Evolutionary conservation across 2,329 filamentous ascomycete species (phyloP).

Genomic region (Monosporascus sp.): DNA sequence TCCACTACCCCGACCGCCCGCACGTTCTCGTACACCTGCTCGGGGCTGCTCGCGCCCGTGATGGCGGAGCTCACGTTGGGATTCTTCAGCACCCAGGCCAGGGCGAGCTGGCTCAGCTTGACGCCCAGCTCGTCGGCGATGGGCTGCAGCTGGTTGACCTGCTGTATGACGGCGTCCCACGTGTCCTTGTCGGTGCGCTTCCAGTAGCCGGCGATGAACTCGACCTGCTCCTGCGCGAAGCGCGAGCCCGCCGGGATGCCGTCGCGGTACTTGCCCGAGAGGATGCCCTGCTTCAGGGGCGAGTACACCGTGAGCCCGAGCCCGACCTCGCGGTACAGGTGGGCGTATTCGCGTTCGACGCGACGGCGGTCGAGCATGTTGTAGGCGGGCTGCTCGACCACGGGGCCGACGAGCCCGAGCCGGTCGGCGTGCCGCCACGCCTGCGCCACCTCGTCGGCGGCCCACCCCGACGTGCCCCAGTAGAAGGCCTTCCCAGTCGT

Average conservation of each 20-base stretch:
- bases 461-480: constrained; percentile 67
- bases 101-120: constrained; percentile 48
- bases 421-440: constrained; percentile 57
- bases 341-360: constrained; percentile 58
- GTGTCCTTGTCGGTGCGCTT: constrained; percentile 43
- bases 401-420: constrained; percentile 54
- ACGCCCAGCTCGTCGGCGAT: constrained; percentile 61
- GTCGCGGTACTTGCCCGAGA: constrained; percentile 64
- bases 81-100: constrained; percentile 60
- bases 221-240: constrained; percentile 44
- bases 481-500: constrained; percentile 63
- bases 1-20: constrained; percentile 46
- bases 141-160: constrained; percentile 53
- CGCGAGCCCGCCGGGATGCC: constrained; percentile 38
- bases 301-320: constrained; percentile 59
- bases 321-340: constrained; percentile 54
- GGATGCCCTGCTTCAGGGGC: constrained; percentile 53
- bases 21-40: constrained; percentile 57
- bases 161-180: constrained; percentile 52
- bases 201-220: constrained; percentile 50
- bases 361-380: constrained; percentile 57
- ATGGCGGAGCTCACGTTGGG: constrained; percentile 57
- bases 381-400: constrained; percentile 64
- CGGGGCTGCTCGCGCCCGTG: constrained; percentile 50
- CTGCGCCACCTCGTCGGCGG: constrained; percentile 57